Conservation (phyloP, 495 filamentous ascomycete genomes). For the Penicillium roqueforti region DNA sequence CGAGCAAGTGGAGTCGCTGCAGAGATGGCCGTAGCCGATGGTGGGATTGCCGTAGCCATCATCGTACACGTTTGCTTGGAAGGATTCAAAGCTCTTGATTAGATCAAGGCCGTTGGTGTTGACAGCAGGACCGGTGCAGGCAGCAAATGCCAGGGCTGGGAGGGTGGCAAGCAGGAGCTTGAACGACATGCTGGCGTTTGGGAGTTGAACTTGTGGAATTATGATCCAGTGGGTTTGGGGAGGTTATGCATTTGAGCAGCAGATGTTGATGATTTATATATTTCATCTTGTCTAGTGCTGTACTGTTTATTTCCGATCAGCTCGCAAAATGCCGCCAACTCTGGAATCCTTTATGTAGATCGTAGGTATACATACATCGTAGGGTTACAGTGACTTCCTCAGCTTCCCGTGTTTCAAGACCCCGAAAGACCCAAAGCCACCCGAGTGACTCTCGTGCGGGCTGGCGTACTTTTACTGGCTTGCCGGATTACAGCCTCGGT, state of each 20-base stretch:
- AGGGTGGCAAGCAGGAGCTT: constrained; percentile 12
- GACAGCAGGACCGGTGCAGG: constrained; percentile 30
- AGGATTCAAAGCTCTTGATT: constrained; percentile 41
- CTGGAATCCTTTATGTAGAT: not conserved
- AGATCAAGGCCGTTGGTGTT: constrained; percentile 36
- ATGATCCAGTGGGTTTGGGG: too few species aligned
- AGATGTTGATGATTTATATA: not conserved
- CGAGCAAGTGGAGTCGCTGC: constrained; percentile 34
- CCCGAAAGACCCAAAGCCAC: not conserved
- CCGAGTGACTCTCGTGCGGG: not conserved
- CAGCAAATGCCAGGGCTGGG: constrained; percentile 13
- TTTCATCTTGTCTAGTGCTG: not conserved
- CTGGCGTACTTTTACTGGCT: not conserved
- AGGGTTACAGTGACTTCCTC: not conserved
- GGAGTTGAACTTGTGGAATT: not conserved
- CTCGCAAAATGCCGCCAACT: not conserved
- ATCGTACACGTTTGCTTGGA: constrained; percentile 25
- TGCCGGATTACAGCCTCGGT: not conserved
- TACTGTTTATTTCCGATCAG: not conserved
- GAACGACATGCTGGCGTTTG: constrained; percentile 9
- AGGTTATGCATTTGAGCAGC: not conserved
- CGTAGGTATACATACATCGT: not conserved
- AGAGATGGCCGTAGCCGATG: constrained; percentile 52
- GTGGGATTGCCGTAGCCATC: constrained; percentile 47
- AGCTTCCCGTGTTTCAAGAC: not conserved